These are phyloP conservation scores for Massariosphaeria phaeospora DNA, from an alignment of 495 filamentous ascomycete genomes.

Conservation along the genomic window DNA sequence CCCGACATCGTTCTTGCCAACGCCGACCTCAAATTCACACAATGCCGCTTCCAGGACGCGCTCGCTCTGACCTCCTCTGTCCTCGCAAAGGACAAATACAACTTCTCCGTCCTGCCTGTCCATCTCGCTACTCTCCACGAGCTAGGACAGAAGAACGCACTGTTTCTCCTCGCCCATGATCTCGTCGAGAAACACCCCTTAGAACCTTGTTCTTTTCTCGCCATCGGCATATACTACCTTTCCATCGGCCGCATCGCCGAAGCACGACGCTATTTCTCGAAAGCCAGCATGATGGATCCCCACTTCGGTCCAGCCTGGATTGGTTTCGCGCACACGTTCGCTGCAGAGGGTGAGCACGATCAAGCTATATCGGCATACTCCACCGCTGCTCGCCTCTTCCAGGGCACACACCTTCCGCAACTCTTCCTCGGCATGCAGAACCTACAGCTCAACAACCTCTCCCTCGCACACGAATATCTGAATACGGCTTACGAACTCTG, in stretches of 20 bases:
- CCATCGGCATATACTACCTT: slow-evolving; percentile 93
- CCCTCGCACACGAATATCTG: slow-evolving; percentile 90
- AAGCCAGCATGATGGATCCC: slow-evolving; percentile 93
- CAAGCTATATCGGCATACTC: slow-evolving; percentile 98
- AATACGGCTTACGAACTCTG: slow-evolving; percentile 75
- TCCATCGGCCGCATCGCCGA: slow-evolving; percentile 84
- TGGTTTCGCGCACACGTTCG: slow-evolving; percentile 98
- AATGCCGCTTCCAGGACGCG: slow-evolving; percentile 87
- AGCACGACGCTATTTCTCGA: slow-evolving; percentile 91
- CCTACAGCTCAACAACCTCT: slow-evolving; percentile 90
- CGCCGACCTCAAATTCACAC: slow-evolving; percentile 88
- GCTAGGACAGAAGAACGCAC: slow-evolving; percentile 73
- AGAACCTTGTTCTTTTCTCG: slow-evolving; percentile 85
- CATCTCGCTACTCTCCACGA: slow-evolving; percentile 92
- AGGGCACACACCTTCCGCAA: slow-evolving; percentile 92
- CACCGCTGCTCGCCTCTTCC: slow-evolving; percentile 90
- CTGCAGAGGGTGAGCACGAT: slow-evolving; percentile 99
- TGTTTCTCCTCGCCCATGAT: slow-evolving; percentile 92
- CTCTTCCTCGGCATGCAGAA: slow-evolving; percentile 99
- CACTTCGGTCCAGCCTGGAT: slow-evolving; percentile 99
- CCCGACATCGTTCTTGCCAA: slow-evolving; percentile 89
- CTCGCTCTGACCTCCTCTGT: slow-evolving; percentile 78
- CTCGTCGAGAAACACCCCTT: slow-evolving; percentile 88
- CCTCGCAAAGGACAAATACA: slow-evolving; percentile 74
- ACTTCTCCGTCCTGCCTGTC: slow-evolving; percentile 81